Base-by-base conservation (phyloP, 441 rosid species). In the Adansonia madagascariensis region DNA sequence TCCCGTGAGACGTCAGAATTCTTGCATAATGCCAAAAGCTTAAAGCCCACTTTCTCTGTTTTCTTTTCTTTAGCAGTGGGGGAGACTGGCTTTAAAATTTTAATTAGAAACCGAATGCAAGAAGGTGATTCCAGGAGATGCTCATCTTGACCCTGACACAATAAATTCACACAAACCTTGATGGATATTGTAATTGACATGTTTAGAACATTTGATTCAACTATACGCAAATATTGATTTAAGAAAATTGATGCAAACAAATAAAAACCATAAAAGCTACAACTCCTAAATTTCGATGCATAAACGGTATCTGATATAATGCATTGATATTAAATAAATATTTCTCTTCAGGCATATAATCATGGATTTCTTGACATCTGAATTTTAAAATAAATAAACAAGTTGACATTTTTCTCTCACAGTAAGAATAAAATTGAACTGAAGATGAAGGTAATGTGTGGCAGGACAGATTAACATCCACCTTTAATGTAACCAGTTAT, bases 61-160 rank as follows among this genome's bases (percentile, higher is more conserved):
- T 88, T 96, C 76, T 80, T 89, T 79, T 87, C 83, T 43, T 86
- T 77, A 76, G 84, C 76, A 71, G 86, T 80, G 71, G 89, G 86
- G 64, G 75, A 52, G 20, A 90, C 87, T 60, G 99, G 98, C 82
- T 94, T 94, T 87, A 96, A 86, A 88, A 94, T 79, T 84, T 87
- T 91, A 31, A 92, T 88, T 71, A 94, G 91, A 88, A 96, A 96
- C 75, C 55, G 79, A 81, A 96, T 88, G 90, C 89, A 83, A 60
- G 81, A 74, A 41, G 90, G 84, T 72, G 96, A 91, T 80, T 96
- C 98, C 88, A 94, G 83, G 79, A 94, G 84, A 71, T 89, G 87
- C 80, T 92, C 96, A 76, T 94, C 98, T 85, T 91, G 94, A 79
- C 91, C 92, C 99, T 96, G 92, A 75, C 78, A 83, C 67, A 66